Evolutionary conservation across 2,329 filamentous ascomycete genomes (phyloP).

Genomic region (Epichloe sibirici): DNA sequence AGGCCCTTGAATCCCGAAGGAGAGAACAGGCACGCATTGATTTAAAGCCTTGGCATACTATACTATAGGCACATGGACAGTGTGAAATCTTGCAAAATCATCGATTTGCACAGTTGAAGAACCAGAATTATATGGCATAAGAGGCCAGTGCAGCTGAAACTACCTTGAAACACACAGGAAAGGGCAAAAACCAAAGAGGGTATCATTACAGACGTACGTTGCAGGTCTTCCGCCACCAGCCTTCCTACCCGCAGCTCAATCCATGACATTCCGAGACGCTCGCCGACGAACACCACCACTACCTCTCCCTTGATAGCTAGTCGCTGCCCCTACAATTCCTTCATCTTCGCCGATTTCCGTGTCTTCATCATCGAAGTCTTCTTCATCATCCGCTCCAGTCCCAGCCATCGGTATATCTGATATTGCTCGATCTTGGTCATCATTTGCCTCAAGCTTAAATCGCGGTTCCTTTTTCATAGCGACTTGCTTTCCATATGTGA

Average conservation of each 20-base stretch:
- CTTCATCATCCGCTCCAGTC: slow-evolving; percentile 36
- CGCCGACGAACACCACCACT: slow-evolving; percentile 20
- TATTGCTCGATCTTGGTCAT: slow-evolving; percentile 15
- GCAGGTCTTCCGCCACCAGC: not conserved
- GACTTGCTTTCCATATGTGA: slow-evolving; percentile 28
- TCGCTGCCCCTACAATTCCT: slow-evolving; percentile 40
- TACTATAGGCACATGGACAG: too few relatives aligned
- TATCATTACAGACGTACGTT: not conserved
- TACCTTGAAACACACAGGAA: not conserved
- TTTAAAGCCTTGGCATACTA: too few relatives aligned
- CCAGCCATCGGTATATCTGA: slow-evolving; percentile 23
- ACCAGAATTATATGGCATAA: not conserved
- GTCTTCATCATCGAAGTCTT: slow-evolving; percentile 26
- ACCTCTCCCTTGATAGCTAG: slow-evolving; percentile 35
- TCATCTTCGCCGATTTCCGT: slow-evolving; percentile 14
- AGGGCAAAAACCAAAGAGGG: not conserved
- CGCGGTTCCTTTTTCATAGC: slow-evolving; percentile 28
- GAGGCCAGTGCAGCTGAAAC: not conserved
- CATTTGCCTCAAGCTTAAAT: slow-evolving; percentile 23
- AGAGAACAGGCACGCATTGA: too few relatives aligned
- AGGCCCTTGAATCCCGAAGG: too few relatives aligned
- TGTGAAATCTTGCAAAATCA: not conserved
- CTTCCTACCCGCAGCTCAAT: slow-evolving; percentile 4
- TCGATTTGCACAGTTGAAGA: not conserved
- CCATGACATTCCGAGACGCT: slow-evolving; percentile 14